Percentiles rank a stretch among this genome's conserved stretches.
Evolutionary conservation across 345 rosid species (phyloP).

Genomic region (Zanthoxylum bungeanum): DNA sequence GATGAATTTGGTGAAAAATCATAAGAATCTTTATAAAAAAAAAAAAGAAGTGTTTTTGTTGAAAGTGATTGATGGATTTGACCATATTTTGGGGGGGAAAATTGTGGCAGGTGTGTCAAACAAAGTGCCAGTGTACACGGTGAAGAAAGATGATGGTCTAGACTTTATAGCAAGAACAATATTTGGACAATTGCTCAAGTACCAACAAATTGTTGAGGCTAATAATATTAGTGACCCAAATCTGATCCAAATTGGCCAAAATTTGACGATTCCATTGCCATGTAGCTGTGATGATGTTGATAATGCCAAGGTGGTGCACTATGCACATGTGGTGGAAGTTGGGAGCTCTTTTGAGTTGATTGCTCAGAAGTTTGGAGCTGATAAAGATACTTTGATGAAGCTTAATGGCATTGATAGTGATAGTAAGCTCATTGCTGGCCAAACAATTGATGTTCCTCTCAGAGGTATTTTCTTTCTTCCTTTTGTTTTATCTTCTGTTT

Average conservation of each 20-base stretch:
- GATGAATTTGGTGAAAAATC: too few relatives aligned
- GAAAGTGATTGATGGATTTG: too few relatives aligned
- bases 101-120: constrained; percentile 20
- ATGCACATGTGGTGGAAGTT: constrained; percentile 31
- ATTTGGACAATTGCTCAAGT: constrained; percentile 25
- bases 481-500: too few relatives aligned
- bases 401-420: constrained; percentile 28
- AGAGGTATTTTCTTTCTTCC: constrained; percentile 20
- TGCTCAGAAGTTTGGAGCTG: constrained; percentile 28
- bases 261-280: constrained; percentile 36
- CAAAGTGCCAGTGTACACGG: constrained; percentile 28
- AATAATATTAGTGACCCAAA: constrained; percentile 17
- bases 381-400: constrained; percentile 8
- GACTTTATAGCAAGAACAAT: constrained; percentile 24
- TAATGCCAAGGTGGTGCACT: constrained; percentile 29
- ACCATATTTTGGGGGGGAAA: too few relatives aligned
- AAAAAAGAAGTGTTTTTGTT: too few relatives aligned
- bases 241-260: constrained; percentile 21
- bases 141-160: constrained; percentile 26
- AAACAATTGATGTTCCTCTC: constrained; percentile 34
- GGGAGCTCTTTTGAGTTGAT: constrained; percentile 31
- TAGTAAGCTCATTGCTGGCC: constrained; percentile 17
- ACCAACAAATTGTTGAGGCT: constrained; percentile 17
- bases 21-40: too few relatives aligned
- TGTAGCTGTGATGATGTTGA: constrained; percentile 44